Conservation (phyloP, 768 basidiomycete genomes). For the Porpolomopsis calyptriformis region DNA sequence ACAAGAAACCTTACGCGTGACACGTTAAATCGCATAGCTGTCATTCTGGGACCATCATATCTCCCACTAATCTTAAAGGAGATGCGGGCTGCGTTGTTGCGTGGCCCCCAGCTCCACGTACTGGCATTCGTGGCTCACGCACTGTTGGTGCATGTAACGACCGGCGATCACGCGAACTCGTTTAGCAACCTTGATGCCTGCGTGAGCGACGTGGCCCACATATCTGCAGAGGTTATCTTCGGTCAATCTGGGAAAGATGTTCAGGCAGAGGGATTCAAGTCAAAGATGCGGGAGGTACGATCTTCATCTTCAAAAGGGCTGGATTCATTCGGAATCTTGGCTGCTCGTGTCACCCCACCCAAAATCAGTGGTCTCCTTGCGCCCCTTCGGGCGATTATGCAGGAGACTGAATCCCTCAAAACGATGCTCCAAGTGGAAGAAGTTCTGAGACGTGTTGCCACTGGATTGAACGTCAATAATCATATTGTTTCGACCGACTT, state of each 20-base stretch:
- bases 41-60: conserved; percentile 61
- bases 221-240: conserved; percentile 86
- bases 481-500: conserved; percentile 60
- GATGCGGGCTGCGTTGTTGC: conserved; percentile 69
- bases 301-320: conserved; percentile 74
- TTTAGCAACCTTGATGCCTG: conserved; percentile 66
- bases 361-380: conserved; percentile 67
- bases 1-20: conserved; percentile 80
- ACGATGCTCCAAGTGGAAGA: conserved; percentile 82
- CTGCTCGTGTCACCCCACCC: conserved; percentile 65
- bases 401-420: conserved; percentile 71
- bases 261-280: conserved; percentile 82
- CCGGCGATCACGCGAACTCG: conserved; percentile 37
- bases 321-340: conserved; percentile 75
- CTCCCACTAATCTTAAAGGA: conserved; percentile 69
- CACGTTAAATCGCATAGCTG: conserved; percentile 69
- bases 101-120: conserved; percentile 92
- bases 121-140: conserved; percentile 79
- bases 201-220: conserved; percentile 66
- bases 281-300: conserved; percentile 86
- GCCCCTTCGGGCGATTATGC: conserved; percentile 77
- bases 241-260: conserved; percentile 89
- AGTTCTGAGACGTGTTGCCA: conserved; percentile 69
- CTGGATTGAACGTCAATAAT: conserved; percentile 76
- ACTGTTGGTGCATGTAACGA: conserved; percentile 70